Base-by-base conservation (phyloP, 1,284 basidiomycete genomes). In the Leccinum proliferum region DNA sequence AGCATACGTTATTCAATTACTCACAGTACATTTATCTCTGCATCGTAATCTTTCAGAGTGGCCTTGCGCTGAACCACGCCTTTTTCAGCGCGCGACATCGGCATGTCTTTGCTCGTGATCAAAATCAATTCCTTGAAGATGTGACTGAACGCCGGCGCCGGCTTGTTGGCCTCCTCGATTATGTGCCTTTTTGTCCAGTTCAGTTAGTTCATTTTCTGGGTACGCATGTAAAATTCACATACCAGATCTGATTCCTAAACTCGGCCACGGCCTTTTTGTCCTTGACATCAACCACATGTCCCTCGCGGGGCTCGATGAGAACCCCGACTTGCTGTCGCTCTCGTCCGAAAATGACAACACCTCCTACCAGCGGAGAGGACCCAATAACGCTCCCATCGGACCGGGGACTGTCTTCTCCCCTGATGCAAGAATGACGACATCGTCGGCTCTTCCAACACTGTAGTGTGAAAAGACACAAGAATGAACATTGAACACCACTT, bases 341-440 rank as follows among this genome's bases (percentile, higher is more conserved):
- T 1, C 75, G 67, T 18, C 81, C 80, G 25, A 81, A 82, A 67
- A 83, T 71, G 37, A 79, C 60, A 7, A 70, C 70, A 0, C 70
- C 75, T 8, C 69, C 62, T 7, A 82, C 69, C 0, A 66, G 52
- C 1, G 63, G 60, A 2, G 63, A 63, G 11, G 69, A 66, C 8
- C 41, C 61, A 2, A 66, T 70, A 5, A 73, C 11, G 2, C 62
- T 65, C 59, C 77, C 65, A 75, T 73, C 0, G 69, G 70, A 12
- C 68, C 64, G 8, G 76, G 76, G 0, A 76, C 72, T 2, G 71
- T 68, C 58, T 74, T 74, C 50, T 76, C 74, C 3, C 75, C 72
- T 0, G 74, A 68, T 0, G 64, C 66, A 8, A 75, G 72, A 9
- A 63, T 64, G 58, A 75, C 69, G 2, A 73, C 72, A 12, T 56